phyloP scores from a whole-genome alignment of 2,329 filamentous ascomycete species.

The Dothistroma pini region DNA sequence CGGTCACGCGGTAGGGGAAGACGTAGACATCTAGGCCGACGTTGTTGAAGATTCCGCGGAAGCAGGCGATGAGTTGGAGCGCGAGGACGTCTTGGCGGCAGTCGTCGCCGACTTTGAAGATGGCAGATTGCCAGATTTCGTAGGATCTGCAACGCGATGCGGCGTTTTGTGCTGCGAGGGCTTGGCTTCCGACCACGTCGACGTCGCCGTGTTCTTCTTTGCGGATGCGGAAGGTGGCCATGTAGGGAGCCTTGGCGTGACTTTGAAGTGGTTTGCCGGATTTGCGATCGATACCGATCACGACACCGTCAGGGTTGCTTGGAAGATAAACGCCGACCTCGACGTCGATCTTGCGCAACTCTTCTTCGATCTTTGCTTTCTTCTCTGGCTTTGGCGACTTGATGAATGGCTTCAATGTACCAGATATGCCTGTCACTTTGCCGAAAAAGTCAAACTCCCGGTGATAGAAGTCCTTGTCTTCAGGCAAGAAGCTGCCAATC shows the following conservation, averaged over 20 bases:
- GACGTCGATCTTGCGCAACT: constrained; percentile 93
- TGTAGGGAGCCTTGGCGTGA: constrained; percentile 97
- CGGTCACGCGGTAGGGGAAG: constrained; percentile 94
- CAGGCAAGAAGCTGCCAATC: constrained; percentile 72
- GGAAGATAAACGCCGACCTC: constrained; percentile 97
- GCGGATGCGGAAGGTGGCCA: constrained; percentile 97
- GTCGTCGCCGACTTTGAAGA: constrained; percentile 99
- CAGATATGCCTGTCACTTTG: constrained; percentile 91
- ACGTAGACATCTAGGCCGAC: constrained; percentile 96
- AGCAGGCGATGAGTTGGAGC: constrained; percentile 95
- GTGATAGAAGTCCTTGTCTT: constrained; percentile 84
- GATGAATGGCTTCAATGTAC: constrained; percentile 90
- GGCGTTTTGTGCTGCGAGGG: constrained; percentile 33
- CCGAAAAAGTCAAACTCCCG: constrained; percentile 98
- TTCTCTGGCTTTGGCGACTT: constrained; percentile 92
- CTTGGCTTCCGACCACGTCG: constrained; percentile 44
- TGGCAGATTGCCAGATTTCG: constrained; percentile 98
- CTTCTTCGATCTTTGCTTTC: constrained; percentile 98
- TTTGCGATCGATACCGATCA: constrained; percentile 96
- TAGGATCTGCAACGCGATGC: constrained; percentile 51
- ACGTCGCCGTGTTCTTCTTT: constrained; percentile 57
- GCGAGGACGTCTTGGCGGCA: constrained; percentile 96
- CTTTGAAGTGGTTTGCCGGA: constrained; percentile 96
- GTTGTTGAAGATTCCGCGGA: constrained; percentile 92
- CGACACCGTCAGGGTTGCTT: constrained; percentile 93